Base-by-base conservation (phyloP, 2,329 filamentous ascomycete species). In the Cladosporium sp. region DNA sequence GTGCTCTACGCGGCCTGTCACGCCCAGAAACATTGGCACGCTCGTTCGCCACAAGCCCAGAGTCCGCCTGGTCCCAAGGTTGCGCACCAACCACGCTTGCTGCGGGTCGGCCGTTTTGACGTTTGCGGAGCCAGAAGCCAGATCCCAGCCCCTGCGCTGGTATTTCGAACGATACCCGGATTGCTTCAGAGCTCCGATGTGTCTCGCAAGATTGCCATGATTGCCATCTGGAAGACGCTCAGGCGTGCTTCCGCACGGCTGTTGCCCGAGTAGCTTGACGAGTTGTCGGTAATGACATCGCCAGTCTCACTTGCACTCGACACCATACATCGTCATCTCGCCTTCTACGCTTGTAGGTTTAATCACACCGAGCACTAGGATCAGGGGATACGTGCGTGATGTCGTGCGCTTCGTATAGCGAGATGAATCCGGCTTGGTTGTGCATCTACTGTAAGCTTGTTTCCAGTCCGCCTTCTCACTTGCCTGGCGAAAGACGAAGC, bases 21-120 rank as follows among this genome's bases (percentile, higher is more conserved):
- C 47, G 54, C 54, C 54, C 30, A 56, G 54, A 49, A 25, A 39
- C 54, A 56, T 56, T 56, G 54, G 54, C 54, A 45, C 25, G 22
- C 30, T 47, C 43, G n/a, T 25, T 28, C 25, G 43, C 43, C 43
- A 47, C 43, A 47, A 30, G 25, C 11, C 22, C 43, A 47, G 43
- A 47, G 43, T 19, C 25, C 22, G 28, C 43, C 28, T 30, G n/a
- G 40, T 9, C 28, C 51, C 52, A 40, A 25, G 19, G 28, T 42
- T 28, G 8, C 25, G 50, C 50, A 42, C 50, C 50, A 42, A 25
- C 47, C 30, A 37, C 17, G 15, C 34, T 9, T 19, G 47, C 28
- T 50, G 28, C 30, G 47, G 43, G 43, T 28, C 43, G 15, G 43
- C 43, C 25, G 43, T 47, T 47, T 30, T 28, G 43, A 47, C 43